Conservation (phyloP, 2,329 filamentous ascomycete genomes). For the Aspergillus arachidicola region DNA sequence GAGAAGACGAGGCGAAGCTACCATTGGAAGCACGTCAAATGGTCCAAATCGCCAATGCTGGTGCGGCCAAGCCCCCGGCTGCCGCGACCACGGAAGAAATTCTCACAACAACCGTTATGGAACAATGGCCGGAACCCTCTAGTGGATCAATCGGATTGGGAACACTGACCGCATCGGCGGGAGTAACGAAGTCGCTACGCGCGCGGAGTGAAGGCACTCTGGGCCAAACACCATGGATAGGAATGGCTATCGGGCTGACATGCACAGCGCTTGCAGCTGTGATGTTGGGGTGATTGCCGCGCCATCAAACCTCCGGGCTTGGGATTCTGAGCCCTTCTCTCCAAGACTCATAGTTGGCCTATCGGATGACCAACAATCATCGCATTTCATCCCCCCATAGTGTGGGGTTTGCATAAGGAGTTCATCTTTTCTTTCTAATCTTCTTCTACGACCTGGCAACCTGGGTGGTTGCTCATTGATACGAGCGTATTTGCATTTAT, state of each 20-base stretch:
- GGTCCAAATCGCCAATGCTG: conserved; percentile 6
- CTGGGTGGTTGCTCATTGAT: conserved; percentile 9
- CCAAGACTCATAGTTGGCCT: not conserved
- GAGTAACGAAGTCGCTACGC: conserved; percentile 31
- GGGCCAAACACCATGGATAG: conserved; percentile 45
- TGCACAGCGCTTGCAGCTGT: conserved; percentile 42
- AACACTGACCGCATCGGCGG: conserved; percentile 20
- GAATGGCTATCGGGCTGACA: conserved; percentile 44
- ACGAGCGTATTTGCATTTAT: conserved; percentile 11
- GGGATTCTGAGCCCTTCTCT: not conserved
- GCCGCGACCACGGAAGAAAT: conserved; percentile 12
- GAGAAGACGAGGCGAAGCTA: conserved; percentile 9
- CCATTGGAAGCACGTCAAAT: conserved; percentile 14
- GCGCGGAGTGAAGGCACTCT: conserved; percentile 42
- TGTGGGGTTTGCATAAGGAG: conserved; percentile 21
- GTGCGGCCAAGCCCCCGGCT: conserved; percentile 2
- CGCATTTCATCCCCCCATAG: not conserved
- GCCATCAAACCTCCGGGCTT: not conserved
- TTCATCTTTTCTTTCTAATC: conserved; percentile 16
- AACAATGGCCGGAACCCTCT: conserved; percentile 33
- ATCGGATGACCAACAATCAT: not conserved
- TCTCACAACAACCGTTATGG: conserved; percentile 23
- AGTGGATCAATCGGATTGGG: conserved; percentile 36
- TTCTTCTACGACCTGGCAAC: conserved; percentile 17
- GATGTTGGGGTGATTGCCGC: conserved; percentile 36